Conservation (phyloP, 1,284 basidiomycete species). For the Ustilago xerochloae region DNA sequence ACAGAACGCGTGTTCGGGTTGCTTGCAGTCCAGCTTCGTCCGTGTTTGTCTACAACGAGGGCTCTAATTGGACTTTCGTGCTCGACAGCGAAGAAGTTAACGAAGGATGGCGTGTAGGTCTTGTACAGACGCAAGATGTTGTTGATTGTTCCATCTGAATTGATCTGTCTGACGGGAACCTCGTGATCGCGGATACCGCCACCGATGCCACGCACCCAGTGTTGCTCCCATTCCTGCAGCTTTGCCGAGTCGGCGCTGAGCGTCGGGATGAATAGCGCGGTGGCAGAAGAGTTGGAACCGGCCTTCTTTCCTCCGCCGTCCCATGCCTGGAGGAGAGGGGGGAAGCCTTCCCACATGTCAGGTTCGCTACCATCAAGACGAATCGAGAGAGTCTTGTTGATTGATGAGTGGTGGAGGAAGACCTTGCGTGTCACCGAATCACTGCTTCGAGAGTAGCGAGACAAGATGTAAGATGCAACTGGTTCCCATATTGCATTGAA, state of each 20-base stretch:
- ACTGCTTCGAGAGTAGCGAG: constrained; percentile 15
- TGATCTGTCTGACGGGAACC: neutral
- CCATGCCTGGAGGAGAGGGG: constrained; percentile 44
- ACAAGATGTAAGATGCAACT: constrained; percentile 8
- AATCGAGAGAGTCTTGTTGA: constrained; percentile 36
- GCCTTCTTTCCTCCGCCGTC: constrained; percentile 38
- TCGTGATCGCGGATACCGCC: constrained; percentile 35
- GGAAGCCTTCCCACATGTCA: constrained; percentile 37
- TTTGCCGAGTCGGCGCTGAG: constrained; percentile 11
- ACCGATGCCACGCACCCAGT: constrained; percentile 50
- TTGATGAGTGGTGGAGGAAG: constrained; percentile 43
- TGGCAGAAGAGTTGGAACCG: constrained; percentile 45
- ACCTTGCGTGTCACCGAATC: constrained; percentile 17
- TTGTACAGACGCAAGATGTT: constrained; percentile 23
- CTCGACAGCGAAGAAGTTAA: constrained; percentile 38
- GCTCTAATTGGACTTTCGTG: constrained; percentile 31
- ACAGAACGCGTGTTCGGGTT: constrained; percentile 31
- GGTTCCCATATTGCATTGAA: constrained; percentile 36
- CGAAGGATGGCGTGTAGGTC: constrained; percentile 53
- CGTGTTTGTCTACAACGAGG: constrained; percentile 39
- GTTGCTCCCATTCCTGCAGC: constrained; percentile 55
- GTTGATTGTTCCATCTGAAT: constrained; percentile 11
- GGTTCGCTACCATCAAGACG: constrained; percentile 39
- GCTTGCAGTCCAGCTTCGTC: constrained; percentile 49
- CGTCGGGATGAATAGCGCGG: constrained; percentile 23